Evolutionary conservation across 257 asterid genomes (phyloP).

Genomic region (Primulina tabacum): DNA sequence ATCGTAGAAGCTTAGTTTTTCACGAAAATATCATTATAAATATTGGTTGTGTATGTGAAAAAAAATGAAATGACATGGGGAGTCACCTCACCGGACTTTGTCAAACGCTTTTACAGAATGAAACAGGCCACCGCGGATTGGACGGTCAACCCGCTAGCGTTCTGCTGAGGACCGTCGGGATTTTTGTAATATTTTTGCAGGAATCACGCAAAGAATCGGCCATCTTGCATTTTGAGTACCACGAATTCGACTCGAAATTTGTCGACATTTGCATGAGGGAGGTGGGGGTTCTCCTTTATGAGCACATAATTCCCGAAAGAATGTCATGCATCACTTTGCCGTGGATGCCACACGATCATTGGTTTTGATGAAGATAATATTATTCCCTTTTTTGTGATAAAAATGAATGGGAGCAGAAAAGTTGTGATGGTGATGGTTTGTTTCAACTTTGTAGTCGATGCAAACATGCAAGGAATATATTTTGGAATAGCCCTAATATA

Average conservation of each 20-base stretch:
- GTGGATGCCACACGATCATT: conserved; percentile 26
- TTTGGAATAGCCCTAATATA: no score
- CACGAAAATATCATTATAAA: no score
- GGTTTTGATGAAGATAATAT: conserved; percentile 15
- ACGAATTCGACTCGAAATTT: conserved; percentile 11
- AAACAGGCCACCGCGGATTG: no score
- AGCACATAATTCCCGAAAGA: background rate
- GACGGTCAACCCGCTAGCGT: no score
- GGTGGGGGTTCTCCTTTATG: conserved; percentile 27
- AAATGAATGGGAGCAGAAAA: conserved; percentile 24
- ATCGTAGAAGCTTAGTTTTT: no score
- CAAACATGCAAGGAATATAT: conserved; percentile 3
- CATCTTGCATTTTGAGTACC: background rate
- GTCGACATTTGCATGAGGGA: conserved; percentile 17
- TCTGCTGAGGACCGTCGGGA: no score
- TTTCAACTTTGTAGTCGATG: conserved; percentile 10
- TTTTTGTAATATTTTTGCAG: background rate
- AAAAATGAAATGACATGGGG: no score
- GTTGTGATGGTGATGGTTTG: conserved; percentile 17
- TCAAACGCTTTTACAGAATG: no score
- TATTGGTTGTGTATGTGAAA: no score
- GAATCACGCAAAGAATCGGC: conserved; percentile 29
- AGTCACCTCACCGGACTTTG: no score
- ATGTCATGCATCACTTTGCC: background rate
- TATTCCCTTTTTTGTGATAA: conserved; percentile 25